phyloP scores from a whole-genome alignment of 2,329 filamentous ascomycete species.

The Arthroderma sp. region DNA sequence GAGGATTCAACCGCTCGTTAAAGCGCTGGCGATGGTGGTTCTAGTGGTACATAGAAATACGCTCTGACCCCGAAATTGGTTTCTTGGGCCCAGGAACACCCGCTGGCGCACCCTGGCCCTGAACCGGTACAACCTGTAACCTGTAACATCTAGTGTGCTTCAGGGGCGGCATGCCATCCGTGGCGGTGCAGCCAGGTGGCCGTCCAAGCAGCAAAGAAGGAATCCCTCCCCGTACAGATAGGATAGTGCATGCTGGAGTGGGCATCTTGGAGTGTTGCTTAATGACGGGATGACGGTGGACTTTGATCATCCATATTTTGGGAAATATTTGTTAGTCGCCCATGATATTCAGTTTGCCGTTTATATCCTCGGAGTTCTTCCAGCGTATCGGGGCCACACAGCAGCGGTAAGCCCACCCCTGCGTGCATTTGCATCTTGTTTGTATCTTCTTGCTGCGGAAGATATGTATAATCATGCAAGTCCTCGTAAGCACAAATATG shows the following conservation, averaged over 20 bases:
- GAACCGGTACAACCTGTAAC: neutral
- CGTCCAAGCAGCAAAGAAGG: neutral
- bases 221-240: neutral
- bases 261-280: neutral
- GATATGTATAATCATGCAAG: neutral
- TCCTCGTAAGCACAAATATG: neutral
- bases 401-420: neutral
- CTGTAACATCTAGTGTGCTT: constrained; percentile 3
- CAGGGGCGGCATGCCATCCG: constrained; percentile 1
- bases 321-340: neutral
- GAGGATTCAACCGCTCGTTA: neutral
- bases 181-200: constrained; percentile 1
- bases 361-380: neutral
- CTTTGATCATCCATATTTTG: neutral
- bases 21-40: neutral
- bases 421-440: neutral
- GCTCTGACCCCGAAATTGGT: constrained; percentile 4
- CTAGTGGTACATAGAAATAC: constrained; percentile 4
- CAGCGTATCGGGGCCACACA: neutral
- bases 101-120: neutral
- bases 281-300: neutral
- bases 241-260: neutral
- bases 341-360: neutral
- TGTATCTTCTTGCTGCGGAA: neutral
- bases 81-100: constrained; percentile 5